Base-by-base conservation (phyloP, 192 early-diverging fungal genomes). In the Umbelopsis isabellina region DNA sequence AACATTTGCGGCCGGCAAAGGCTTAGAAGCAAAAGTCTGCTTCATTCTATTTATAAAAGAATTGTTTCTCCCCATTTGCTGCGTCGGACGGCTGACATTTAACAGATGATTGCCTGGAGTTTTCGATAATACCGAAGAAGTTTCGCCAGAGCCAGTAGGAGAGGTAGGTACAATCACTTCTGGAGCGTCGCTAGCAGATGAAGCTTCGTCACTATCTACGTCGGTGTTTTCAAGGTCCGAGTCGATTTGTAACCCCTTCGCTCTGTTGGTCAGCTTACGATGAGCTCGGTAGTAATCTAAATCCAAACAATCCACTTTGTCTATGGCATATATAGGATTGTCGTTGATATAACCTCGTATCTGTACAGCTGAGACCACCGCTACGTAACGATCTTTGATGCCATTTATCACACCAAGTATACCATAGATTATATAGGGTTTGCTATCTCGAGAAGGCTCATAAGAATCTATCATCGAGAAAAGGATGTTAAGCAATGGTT, bases 251-350 rank as follows among this genome's bases (percentile, higher is more conserved):
- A 12, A 46, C 49, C 69, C 10, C 64, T 23, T 66, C 46, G 71
- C 35, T 76, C 72, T 65, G 72, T 44, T 35, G 70, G 69, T 41
- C 20, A 76, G 46, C 51, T 33, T 68, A 21, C 68, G 51, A 25
- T 55, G 16, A 1, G 82, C 74, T 30, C 75, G 78, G 0, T 65
- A 10, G 18, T 68, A 66, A 22, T 79, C 69, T 64, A 81, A 70
- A 15, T 74, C 74, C 52, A 84, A 46, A 49, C 80, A 74, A 1
- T 75, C 70, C 0, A 84, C 66, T 51, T 73, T 81, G 65, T 75
- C 72, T 20, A 84, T 77, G 11, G 73, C 77, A 70, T 72, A 79
- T 5, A 84, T 73, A 2, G 75, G 68, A 46, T 79, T 74, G 35
- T 76, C 78, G 49, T 71, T 73, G 20, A 84, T 72, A 16, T 81